These are phyloP conservation scores for Triadica sebifera DNA, from an alignment of 345 rosid genomes.

Conservation along the genomic window DNA sequence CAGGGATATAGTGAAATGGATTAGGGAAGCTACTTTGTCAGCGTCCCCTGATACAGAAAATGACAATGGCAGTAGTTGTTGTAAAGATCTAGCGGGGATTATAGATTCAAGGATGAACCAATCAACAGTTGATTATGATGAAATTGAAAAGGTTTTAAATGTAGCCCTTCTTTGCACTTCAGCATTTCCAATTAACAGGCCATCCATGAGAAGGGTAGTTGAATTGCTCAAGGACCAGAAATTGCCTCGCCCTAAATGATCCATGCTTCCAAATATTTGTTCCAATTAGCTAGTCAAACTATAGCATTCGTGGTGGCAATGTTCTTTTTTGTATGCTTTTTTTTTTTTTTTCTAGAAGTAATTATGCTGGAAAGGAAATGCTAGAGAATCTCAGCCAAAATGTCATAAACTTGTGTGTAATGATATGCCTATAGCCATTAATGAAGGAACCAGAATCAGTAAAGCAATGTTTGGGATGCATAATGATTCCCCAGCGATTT, in stretches of 20 bases:
- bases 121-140: constrained; percentile 34
- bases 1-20: constrained; percentile 55
- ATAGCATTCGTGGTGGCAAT: neutral
- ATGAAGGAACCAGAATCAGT: too few relatives aligned
- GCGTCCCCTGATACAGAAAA: constrained; percentile 10
- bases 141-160: constrained; percentile 55
- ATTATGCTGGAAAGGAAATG: too few relatives aligned
- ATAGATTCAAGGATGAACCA: constrained; percentile 50
- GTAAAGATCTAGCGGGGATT: constrained; percentile 26
- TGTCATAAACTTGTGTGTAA: too few relatives aligned
- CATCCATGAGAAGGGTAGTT: constrained; percentile 71
- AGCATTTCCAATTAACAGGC: constrained; percentile 46
- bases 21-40: constrained; percentile 36
- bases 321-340: neutral
- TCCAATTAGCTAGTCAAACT: neutral
- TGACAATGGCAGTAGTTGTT: neutral
- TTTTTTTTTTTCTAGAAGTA: neutral
- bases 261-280: neutral
- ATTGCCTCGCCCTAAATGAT: neutral
- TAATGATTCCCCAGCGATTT: too few relatives aligned
- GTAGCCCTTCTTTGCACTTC: constrained; percentile 60
- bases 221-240: constrained; percentile 14
- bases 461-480: too few relatives aligned
- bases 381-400: too few relatives aligned
- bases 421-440: too few relatives aligned